These are phyloP conservation scores for Picea glauca DNA, from an alignment of 75 land plant species.

Conservation along the genomic window DNA sequence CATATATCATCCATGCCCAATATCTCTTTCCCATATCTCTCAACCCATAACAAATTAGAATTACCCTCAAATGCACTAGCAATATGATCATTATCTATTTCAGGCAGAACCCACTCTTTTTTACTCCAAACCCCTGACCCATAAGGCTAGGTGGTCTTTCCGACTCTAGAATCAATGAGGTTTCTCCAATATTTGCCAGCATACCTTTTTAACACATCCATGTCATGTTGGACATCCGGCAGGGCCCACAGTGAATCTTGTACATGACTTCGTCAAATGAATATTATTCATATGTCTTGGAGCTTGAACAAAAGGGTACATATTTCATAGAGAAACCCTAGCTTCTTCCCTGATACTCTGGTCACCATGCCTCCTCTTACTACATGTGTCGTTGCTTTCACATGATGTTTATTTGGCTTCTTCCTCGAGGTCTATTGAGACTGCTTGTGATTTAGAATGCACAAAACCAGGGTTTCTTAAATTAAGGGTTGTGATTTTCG, in stretches of 20 bases:
- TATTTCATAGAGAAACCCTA: no score
- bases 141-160: no score
- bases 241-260: slow-evolving; percentile 67
- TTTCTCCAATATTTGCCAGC: slow-evolving; percentile 65
- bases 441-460: no score
- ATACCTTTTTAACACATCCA: slow-evolving; percentile 24
- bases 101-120: slow-evolving; percentile 24
- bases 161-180: slow-evolving; percentile 40
- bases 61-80: slow-evolving; percentile 17
- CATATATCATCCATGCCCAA: slow-evolving; percentile 69
- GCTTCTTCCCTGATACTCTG: no score
- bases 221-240: slow-evolving; percentile 82
- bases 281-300: slow-evolving; percentile 42
- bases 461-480: no score
- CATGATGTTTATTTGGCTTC: no score
- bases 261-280: slow-evolving; percentile 89
- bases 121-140: no score
- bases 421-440: no score
- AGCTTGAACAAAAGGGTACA: background rate
- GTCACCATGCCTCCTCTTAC: background rate
- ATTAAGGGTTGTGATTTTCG: no score
- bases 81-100: slow-evolving; percentile 74
- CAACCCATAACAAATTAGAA: slow-evolving; percentile 85
- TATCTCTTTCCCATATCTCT: slow-evolving; percentile 70
- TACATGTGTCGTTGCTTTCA: background rate